Percentiles rank a stretch among this genome's conserved stretches.
Evolutionary conservation across 148 eudicot genomes (phyloP).

Genomic region (Diospyros kaki): DNA sequence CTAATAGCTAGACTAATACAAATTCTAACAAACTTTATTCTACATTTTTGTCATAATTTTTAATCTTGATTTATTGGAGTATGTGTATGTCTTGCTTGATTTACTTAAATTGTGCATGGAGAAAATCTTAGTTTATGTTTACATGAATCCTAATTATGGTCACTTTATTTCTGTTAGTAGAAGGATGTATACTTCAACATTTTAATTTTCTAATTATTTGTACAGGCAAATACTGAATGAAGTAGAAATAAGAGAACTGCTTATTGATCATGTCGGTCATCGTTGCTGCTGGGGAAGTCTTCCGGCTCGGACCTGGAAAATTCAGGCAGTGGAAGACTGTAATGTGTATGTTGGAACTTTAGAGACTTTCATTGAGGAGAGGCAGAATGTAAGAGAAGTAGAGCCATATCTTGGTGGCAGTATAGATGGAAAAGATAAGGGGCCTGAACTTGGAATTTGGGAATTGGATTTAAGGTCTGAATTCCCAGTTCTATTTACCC

Average conservation of each 20-base stretch:
- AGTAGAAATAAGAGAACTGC: slow-evolving; percentile 90
- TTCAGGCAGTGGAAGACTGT: slow-evolving; percentile 87
- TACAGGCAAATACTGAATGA: slow-evolving; percentile 82
- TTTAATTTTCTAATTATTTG: background rate
- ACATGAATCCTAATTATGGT: background rate
- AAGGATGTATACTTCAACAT: background rate
- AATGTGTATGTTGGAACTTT: slow-evolving; percentile 95
- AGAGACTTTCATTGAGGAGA: slow-evolving; percentile 85
- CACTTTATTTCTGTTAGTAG: background rate
- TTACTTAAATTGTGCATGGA: background rate
- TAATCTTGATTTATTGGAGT: too few species aligned
- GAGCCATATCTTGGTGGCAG: slow-evolving; percentile 59
- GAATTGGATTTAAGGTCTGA: slow-evolving; percentile 88
- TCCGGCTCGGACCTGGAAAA: slow-evolving; percentile 92
- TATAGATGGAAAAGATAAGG: slow-evolving; percentile 57
- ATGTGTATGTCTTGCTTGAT: too few species aligned
- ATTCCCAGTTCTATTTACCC: slow-evolving; percentile 75
- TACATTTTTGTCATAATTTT: background rate
- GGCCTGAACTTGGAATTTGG: slow-evolving; percentile 82
- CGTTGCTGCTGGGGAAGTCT: slow-evolving; percentile 99
- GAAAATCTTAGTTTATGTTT: background rate
- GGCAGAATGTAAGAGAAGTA: slow-evolving; percentile 60
- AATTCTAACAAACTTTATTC: background rate
- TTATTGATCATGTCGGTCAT: slow-evolving; percentile 92
- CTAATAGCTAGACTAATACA: too few species aligned